Conservation (phyloP, 2,329 filamentous ascomycete species). For the Diaporthe caulivora region DNA sequence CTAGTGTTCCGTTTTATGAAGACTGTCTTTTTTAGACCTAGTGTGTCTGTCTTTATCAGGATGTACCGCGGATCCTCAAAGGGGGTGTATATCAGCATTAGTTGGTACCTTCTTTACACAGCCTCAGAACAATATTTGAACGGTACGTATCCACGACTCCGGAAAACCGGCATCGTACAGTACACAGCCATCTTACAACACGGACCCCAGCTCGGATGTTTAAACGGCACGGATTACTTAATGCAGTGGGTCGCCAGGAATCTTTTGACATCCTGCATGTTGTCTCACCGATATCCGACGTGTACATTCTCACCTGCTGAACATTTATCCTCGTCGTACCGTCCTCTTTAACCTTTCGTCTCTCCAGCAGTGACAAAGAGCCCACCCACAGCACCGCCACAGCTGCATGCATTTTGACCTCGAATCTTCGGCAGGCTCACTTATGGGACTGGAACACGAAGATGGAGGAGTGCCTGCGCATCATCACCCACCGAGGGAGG, state of each 20-base stretch:
- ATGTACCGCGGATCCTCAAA: slow-evolving; percentile 9
- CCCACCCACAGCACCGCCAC: neutral
- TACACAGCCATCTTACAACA: slow-evolving; percentile 15
- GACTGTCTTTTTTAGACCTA: neutral
- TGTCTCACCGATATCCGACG: slow-evolving; percentile 29
- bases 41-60: neutral
- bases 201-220: slow-evolving; percentile 20
- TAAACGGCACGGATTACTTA: slow-evolving; percentile 26
- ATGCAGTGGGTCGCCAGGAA: slow-evolving; percentile 15
- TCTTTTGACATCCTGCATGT: slow-evolving; percentile 9
- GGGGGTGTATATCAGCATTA: slow-evolving; percentile 17
- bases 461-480: slow-evolving; percentile 20
- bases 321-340: neutral
- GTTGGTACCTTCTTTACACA: slow-evolving; percentile 4
- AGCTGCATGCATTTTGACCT: slow-evolving; percentile 6
- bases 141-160: slow-evolving; percentile 24
- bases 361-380: neutral
- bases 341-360: neutral
- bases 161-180: slow-evolving; percentile 26
- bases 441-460: slow-evolving; percentile 18
- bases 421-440: slow-evolving; percentile 16
- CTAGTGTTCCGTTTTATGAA: neutral
- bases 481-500: neutral
- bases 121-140: neutral
- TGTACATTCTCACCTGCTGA: slow-evolving; percentile 15